Conservation (phyloP, 805 yeast species). For the Sugiyamaella smithiae region DNA sequence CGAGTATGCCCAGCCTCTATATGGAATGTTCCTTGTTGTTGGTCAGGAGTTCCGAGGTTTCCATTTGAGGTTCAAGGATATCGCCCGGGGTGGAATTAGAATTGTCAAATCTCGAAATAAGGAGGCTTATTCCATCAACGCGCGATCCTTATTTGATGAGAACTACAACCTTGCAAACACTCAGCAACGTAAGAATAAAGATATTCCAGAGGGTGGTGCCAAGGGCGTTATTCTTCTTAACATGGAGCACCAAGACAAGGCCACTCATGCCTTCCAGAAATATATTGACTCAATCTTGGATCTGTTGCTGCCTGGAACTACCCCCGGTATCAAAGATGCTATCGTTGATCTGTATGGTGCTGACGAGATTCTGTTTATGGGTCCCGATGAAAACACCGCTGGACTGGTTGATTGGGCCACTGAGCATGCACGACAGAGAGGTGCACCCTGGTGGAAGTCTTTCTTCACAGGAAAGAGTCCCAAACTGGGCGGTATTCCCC, state of each 20-base stretch:
- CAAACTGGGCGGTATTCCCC: constrained; percentile 93
- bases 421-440: constrained; percentile 82
- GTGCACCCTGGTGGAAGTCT: constrained; percentile 98
- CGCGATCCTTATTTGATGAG: constrained; percentile 89
- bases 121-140: constrained; percentile 83
- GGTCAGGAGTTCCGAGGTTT: constrained; percentile 97
- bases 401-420: constrained; percentile 97
- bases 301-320: constrained; percentile 63
- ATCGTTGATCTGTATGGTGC: constrained; percentile 81
- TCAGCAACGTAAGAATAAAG: constrained; percentile 95
- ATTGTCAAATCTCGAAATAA: constrained; percentile 82
- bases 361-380: constrained; percentile 91
- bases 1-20: constrained; percentile 92
- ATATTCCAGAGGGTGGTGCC: constrained; percentile 98
- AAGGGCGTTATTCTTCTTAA: constrained; percentile 89
- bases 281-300: constrained; percentile 90
- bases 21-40: constrained; percentile 91
- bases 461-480: constrained; percentile 96
- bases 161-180: constrained; percentile 94
- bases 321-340: constrained; percentile 75
- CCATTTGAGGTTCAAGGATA: constrained; percentile 95
- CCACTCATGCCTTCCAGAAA: constrained; percentile 83
- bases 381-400: constrained; percentile 99
- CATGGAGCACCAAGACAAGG: constrained; percentile 69
- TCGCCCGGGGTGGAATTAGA: constrained; percentile 97